Evolutionary conservation across 352 stramenopile genomes (phyloP), one percentile per base, ranked within the genome.

Genomic region (Elongisporangium undulatum): DNA sequence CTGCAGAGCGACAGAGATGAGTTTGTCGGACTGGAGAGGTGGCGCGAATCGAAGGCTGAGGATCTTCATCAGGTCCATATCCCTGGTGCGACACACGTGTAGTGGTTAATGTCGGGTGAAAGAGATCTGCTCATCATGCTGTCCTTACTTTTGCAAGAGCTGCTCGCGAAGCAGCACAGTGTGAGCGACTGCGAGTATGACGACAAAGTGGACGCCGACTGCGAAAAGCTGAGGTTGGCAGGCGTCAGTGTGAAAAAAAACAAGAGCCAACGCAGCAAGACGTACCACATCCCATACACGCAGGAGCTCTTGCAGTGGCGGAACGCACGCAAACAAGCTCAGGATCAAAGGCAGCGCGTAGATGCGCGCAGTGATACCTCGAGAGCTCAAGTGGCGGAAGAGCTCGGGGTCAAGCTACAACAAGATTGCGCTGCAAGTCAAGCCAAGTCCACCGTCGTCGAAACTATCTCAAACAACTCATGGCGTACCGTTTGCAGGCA

Each of bases 211-310:
- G 8, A 97, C 82, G 0, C 91, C 91, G 15, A 96, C 83, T 19
- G 91, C 89, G 64, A 97, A 96, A 12, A 97, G 66, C 87, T 95
- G 38, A 45, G 34, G 13, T 45, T 45, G 34, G 3, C 12, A 10
- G 34, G 12, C 34, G 34, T 45, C 12, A 51, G n/a, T 20, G 5
- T 29, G 48, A 55, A 2, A 60, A 12, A 21, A 53, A 19, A 34
- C 26, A 49, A 9, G 17, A n/a, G n/a, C n/a, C n/a, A n/a, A n/a
- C n/a, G n/a, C n/a, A n/a, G 13, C 4, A 24, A 2, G 51, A 60
- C 77, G 22, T 69, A 95, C 87, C 59, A 96, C 82, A 71, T 97
- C 91, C 91, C 91, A 97, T 10, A 97, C 82, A 26, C 89, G 83
- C 16, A 97, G 62, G 3, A 96, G 73, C 58, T 97, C 86, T 54